phyloP scores from a whole-genome alignment of 2,329 filamentous ascomycete species.

The Pyrenophora teres region DNA sequence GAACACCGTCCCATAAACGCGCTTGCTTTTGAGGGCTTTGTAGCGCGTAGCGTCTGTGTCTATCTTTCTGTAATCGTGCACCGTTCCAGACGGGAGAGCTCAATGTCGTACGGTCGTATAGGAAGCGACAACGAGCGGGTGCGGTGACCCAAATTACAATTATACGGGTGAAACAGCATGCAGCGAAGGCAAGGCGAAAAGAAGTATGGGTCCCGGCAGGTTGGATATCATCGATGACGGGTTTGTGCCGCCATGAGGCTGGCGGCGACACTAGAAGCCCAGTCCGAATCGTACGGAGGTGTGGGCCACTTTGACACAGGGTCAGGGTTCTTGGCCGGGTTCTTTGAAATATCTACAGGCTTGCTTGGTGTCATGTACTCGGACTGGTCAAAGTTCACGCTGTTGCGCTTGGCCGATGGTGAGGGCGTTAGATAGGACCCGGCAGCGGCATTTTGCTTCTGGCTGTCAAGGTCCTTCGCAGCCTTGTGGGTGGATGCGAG shows the following conservation, averaged over 20 bases:
- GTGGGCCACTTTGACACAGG: conserved; percentile 82
- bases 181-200: conserved; percentile 32
- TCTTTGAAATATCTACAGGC: conserved; percentile 67
- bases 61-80: conserved; percentile 35
- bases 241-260: conserved; percentile 59
- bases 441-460: conserved; percentile 58
- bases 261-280: conserved; percentile 80
- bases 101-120: conserved; percentile 42
- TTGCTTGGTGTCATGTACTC: conserved; percentile 68
- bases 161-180: conserved; percentile 35
- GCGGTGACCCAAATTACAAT: conserved; percentile 41
- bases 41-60: conserved; percentile 25
- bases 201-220: conserved; percentile 17
- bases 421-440: conserved; percentile 72
- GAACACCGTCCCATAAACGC: conserved; percentile 37
- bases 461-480: conserved; percentile 68
- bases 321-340: conserved; percentile 50
- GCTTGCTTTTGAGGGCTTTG: conserved; percentile 31
- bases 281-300: conserved; percentile 84
- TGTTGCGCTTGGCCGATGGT: conserved; percentile 81
- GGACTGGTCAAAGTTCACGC: conserved; percentile 71
- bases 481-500: conserved; percentile 76
- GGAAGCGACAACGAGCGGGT: conserved; percentile 35
- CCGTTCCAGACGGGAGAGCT: conserved; percentile 47
- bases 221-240: conserved; percentile 39